Evolutionary conservation across 352 stramenopile species (phyloP).

Genomic region (Globisporangium recalcitrans): DNA sequence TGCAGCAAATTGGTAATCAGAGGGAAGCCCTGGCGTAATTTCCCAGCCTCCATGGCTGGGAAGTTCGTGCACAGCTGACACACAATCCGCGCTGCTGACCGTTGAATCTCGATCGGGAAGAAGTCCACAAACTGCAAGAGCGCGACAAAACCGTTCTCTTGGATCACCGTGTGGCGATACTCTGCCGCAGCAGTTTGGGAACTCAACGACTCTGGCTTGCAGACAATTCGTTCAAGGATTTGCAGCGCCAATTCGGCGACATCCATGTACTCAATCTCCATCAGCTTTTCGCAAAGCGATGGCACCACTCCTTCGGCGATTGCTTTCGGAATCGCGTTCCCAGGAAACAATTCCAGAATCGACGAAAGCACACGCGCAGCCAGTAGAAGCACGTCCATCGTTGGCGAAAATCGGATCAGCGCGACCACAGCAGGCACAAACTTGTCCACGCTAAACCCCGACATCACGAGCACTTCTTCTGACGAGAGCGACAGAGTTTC

Average conservation of each 20-base stretch:
- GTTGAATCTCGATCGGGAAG: constrained; percentile 72
- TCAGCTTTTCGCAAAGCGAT: constrained; percentile 59
- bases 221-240: constrained; percentile 61
- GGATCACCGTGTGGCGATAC: constrained; percentile 39
- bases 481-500: constrained; percentile 69
- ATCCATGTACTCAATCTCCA: constrained; percentile 84
- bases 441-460: constrained; percentile 52
- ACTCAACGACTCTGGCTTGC: constrained; percentile 14
- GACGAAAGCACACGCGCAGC: constrained; percentile 45
- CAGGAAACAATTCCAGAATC: constrained; percentile 54
- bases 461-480: constrained; percentile 60
- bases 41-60: constrained; percentile 17
- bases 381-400: constrained; percentile 62
- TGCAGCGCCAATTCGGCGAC: constrained; percentile 66
- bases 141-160: constrained; percentile 59
- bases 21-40: constrained; percentile 36
- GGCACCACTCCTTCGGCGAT: constrained; percentile 42
- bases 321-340: constrained; percentile 33
- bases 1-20: constrained; percentile 42
- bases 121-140: constrained; percentile 80
- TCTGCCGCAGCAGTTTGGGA: constrained; percentile 16
- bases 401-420: constrained; percentile 36
- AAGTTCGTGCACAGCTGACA: constrained; percentile 48
- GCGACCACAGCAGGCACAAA: constrained; percentile 43
- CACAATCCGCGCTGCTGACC: constrained; percentile 48